Conservation (phyloP, 495 filamentous ascomycete genomes). For the Penicillium arizonense region DNA sequence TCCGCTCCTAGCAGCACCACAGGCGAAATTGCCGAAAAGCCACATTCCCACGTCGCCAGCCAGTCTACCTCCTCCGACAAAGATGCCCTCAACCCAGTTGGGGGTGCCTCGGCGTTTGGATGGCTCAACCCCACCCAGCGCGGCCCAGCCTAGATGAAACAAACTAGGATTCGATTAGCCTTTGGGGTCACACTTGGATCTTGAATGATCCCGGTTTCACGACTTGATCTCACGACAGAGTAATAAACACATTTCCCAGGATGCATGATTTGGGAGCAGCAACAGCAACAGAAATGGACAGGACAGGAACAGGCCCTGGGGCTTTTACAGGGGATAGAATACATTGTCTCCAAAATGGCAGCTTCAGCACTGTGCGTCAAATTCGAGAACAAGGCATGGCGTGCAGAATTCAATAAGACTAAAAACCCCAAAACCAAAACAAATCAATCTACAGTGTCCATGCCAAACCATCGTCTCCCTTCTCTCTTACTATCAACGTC, state of each 20-base stretch:
- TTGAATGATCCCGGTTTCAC: conserved; percentile 2
- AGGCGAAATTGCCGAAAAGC: conserved; percentile 24
- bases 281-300: background rate
- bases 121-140: conserved; percentile 64
- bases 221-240: background rate
- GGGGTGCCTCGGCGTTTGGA: conserved; percentile 91
- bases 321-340: too few species aligned
- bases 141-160: conserved; percentile 26
- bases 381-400: background rate
- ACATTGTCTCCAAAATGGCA: too few species aligned
- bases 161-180: conserved; percentile 16
- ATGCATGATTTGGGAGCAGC: too few species aligned
- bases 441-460: background rate
- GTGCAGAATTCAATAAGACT: background rate
- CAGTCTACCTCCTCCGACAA: conserved; percentile 28
- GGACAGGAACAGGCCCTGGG: background rate
- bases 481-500: background rate
- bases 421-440: background rate
- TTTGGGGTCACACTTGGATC: conserved; percentile 1
- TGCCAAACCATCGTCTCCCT: background rate
- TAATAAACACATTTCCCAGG: background rate
- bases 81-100: conserved; percentile 70
- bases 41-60: conserved; percentile 17
- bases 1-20: conserved; percentile 22
- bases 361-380: background rate